Evolutionary conservation across 2,329 filamentous ascomycete species (phyloP).

Genomic region (Monosporascus sp.): DNA sequence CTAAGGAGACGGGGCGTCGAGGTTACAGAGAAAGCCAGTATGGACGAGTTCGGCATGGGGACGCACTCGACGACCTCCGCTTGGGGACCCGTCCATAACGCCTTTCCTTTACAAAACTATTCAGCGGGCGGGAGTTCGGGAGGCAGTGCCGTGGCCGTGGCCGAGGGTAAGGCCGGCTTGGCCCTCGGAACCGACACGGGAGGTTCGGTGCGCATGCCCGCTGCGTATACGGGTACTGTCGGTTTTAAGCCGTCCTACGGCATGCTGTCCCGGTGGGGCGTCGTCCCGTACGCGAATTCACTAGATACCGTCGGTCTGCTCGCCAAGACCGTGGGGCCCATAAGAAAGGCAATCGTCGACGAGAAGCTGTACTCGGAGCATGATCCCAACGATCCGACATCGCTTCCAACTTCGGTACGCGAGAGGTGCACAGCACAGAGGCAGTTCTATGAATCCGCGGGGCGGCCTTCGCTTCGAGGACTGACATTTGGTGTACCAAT

Average conservation of each 20-base stretch:
- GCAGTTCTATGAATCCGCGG: constrained; percentile 17
- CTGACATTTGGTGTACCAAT: constrained; percentile 53
- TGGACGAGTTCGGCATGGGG: constrained; percentile 97
- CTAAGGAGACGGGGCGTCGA: constrained; percentile 58
- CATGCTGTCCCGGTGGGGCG: constrained; percentile 76
- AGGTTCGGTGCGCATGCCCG: constrained; percentile 80
- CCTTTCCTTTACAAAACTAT: constrained; percentile 26
- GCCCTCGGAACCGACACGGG: constrained; percentile 92
- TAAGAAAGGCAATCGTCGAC: constrained; percentile 50
- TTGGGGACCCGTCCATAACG: constrained; percentile 59
- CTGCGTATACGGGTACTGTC: constrained; percentile 76
- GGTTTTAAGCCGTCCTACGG: constrained; percentile 94
- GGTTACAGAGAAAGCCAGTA: constrained; percentile 76
- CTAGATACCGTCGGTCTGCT: constrained; percentile 84
- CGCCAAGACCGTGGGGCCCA: constrained; percentile 45
- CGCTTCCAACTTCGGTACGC: constrained; percentile 53
- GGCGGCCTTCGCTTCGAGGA: constrained; percentile 17
- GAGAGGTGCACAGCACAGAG: constrained; percentile 33
- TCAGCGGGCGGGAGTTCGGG: constrained; percentile 90
- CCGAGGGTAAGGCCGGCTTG: constrained; percentile 48
- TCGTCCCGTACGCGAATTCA: constrained; percentile 89
- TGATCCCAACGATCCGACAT: constrained; percentile 72
- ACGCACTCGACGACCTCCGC: constrained; percentile 69
- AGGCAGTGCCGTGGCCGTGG: constrained; percentile 83
- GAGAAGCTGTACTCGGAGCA: constrained; percentile 43